Base-by-base conservation (phyloP, 2,329 filamentous ascomycete genomes). In the Pseudopithomyces maydicus region DNA sequence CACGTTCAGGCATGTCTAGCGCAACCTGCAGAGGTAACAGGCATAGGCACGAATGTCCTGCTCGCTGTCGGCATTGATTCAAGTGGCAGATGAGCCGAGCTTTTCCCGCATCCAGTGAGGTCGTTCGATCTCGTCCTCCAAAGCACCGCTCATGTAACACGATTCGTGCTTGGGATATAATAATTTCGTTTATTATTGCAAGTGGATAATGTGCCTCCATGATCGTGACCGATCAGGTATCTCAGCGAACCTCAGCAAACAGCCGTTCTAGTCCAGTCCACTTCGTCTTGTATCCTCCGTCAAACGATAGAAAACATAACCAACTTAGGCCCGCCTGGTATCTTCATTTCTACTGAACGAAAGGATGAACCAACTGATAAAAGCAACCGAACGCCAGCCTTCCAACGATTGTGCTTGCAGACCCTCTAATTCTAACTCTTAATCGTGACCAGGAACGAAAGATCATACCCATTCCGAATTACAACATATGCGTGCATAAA, bases 341-440 rank as follows among this genome's bases (percentile, higher is more conserved):
- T 53, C 50, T 45, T 17, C 19, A 29, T 23, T 32, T 29, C 15
- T 17, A 39, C 22, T 42, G 5, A 45, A 38, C 41, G 32, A 45
- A 46, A 45, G 35, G 10, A 41, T 42, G 36, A 20, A 48, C 10
- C 12, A 46, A 17, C 11, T 10, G 7, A 17, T 32, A 45, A 43
- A 22, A 32, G n/a, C 19, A 29, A 17, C 32, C 50, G 10, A 54
- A 54, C 52, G 52, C 44, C 52, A 47, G 36, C 23, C 19, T 12
- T 15, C n/a, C 43, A 42, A 32, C n/a, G 15, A 23, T 14, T 8
- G 12, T 43, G 10, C 38, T 39, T 11, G 33, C 44, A 54, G 15
- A 22, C 12, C 32, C 36, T 48, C 52, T 47, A 54, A 42, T 2
- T 48, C 52, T 54, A 46, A 23, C 26, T 54, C 42, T 48, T 54